Base-by-base conservation (phyloP, 169 alveolate genomes). In the Eimeria zaria region DNA sequence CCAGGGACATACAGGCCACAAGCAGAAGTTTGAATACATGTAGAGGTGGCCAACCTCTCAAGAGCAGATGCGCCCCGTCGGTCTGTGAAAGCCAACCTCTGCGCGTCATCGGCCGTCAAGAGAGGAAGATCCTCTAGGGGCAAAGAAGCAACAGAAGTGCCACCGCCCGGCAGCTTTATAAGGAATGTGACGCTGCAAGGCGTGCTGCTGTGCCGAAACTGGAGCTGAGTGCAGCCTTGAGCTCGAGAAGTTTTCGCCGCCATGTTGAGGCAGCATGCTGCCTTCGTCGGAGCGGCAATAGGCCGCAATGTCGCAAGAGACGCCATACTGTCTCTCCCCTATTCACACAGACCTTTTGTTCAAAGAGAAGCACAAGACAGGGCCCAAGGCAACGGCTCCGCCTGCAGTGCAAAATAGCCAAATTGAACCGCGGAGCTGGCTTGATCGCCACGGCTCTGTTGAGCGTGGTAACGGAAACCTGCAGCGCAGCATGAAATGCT, bases 91-190 rank as follows among this genome's bases (percentile, higher is more conserved):
- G 83, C 33, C 84, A 64, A 3, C 33, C 69, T 41, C 62, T 39
- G 80, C 53, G 71, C 94, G 67, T 87, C 94, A 27, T n/a, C 48
- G 46, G 80, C 81, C 4, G 84, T 64, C 53, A 87, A 83, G n/a
- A 87, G 94, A 33, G 94, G 94, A 9, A 87, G 83, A 33, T 87
- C 94, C 46, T 62, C 33, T 55, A 87, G 94, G 48, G 69, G 84
- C 20, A 87, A 14, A 46, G 94, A 41, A 30, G 58, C 62, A 27
- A 64, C 94, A 39, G 83, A 36, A n/a, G 94, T 87, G 7, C 94
- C 81, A 14, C 94, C 94, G 67, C 84, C 62, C 0, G 94, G 94
- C n/a, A 87, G 64, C 0, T 64, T 62, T 41, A 87, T 30, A 46
- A 87, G 94, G 5, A 87, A 87, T 11, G 94, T 87, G 67, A 64